Percentiles rank a stretch among this genome's conserved stretches.
phyloP scores from a whole-genome alignment of 192 early-diverging fungal species.

The Entrophospora sp. region DNA sequence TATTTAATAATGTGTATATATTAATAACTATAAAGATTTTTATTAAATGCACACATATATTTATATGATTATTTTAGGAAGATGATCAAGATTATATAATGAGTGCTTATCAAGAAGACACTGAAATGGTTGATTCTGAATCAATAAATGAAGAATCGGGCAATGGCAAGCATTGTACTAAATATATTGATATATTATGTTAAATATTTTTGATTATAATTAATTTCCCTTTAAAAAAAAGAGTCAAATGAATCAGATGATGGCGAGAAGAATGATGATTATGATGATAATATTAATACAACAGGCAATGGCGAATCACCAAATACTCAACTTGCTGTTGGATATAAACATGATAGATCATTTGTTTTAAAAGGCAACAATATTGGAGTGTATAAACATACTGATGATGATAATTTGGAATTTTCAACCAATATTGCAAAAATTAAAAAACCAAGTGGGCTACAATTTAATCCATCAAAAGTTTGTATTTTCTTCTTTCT shows the following conservation, averaged over 20 bases:
- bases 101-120: conserved; percentile 67
- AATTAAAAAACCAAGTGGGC: conserved; percentile 49
- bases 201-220: neutral
- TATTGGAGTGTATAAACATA: conserved; percentile 85
- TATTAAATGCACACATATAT: neutral
- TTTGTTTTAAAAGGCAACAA: conserved; percentile 84
- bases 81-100: conserved; percentile 69
- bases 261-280: conserved; percentile 30
- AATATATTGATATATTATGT: neutral
- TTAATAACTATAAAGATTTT: neutral
- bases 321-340: conserved; percentile 74
- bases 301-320: conserved; percentile 18
- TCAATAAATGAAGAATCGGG: conserved; percentile 3
- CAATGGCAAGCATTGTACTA: neutral
- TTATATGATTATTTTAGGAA: conserved; percentile 24
- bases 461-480: conserved; percentile 54
- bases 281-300: conserved; percentile 11
- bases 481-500: conserved; percentile 10
- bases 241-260: conserved; percentile 19
- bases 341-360: conserved; percentile 77
- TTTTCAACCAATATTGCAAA: conserved; percentile 77
- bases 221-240: neutral
- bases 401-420: conserved; percentile 59
- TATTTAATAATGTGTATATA: neutral
- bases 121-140: conserved; percentile 47